phyloP scores from a whole-genome alignment of 768 basidiomycete genomes.

The Mycena epipterygia region DNA sequence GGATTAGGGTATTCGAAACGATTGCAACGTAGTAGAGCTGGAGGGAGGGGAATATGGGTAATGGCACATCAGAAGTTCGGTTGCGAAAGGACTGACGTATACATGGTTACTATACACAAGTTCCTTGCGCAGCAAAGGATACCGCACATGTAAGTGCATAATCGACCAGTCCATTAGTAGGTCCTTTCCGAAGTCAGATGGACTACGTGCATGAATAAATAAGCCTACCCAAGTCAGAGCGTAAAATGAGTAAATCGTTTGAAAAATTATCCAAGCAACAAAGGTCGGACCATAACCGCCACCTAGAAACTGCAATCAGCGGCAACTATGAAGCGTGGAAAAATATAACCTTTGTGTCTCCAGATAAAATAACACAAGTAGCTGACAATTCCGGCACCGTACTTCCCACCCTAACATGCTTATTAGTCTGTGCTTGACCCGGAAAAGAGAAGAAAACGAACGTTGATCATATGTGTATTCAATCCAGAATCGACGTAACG shows the following conservation, averaged over 20 bases:
- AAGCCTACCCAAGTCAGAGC: conserved; percentile 19
- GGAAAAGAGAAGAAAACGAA: conserved; percentile 43
- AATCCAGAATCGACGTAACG: conserved; percentile 87
- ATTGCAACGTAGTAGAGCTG: conserved; percentile 84
- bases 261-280: conserved; percentile 28
- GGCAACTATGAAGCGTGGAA: not conserved
- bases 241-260: conserved; percentile 26
- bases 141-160: conserved; percentile 64
- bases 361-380: conserved; percentile 83
- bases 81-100: conserved; percentile 61
- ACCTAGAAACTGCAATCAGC: conserved; percentile 6
- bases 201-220: not conserved
- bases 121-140: conserved; percentile 79
- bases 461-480: conserved; percentile 89
- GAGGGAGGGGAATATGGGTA: conserved; percentile 45
- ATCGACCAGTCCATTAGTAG: conserved; percentile 94
- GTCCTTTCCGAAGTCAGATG: conserved; percentile 65
- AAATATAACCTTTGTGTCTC: conserved; percentile 71
- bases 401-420: conserved; percentile 83
- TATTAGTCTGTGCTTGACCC: not conserved
- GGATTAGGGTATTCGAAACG: conserved; percentile 79
- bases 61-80: not conserved
- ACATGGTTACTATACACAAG: conserved; percentile 78
- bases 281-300: conserved; percentile 23
- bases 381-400: conserved; percentile 73